Evolutionary conservation across 2,329 filamentous ascomycete species (phyloP).

Genomic region (Cladosporium oxysporum): DNA sequence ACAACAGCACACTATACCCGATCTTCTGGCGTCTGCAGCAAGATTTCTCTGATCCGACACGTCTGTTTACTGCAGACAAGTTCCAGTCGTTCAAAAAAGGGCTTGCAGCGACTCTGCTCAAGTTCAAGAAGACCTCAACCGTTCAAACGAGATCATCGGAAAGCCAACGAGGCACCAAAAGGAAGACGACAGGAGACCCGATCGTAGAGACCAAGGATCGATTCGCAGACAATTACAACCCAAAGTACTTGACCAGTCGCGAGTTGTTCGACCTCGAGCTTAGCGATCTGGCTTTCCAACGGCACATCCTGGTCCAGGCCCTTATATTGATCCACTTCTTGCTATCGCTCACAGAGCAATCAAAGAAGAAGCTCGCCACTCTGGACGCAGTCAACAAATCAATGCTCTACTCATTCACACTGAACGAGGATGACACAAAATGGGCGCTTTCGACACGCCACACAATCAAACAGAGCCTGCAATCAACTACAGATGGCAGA

Average conservation of each 20-base stretch:
- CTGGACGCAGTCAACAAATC: conserved; percentile 72
- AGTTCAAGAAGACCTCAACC: conserved; percentile 71
- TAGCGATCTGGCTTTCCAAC: conserved; percentile 88
- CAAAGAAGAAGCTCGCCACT: conserved; percentile 75
- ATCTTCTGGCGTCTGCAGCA: conserved; percentile 93
- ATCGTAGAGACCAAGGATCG: conserved; percentile 41
- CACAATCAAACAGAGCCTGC: conserved; percentile 79
- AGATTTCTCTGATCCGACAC: conserved; percentile 86
- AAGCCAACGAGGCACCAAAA: conserved; percentile 65
- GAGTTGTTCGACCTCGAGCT: conserved; percentile 97
- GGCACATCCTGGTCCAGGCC: conserved; percentile 92
- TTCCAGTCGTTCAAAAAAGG: conserved; percentile 67
- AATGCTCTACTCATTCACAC: conserved; percentile 75
- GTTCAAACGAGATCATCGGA: conserved; percentile 71
- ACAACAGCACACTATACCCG: conserved; percentile 77
- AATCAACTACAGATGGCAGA: conserved; percentile 67
- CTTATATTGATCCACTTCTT: conserved; percentile 95
- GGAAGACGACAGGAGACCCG: conserved; percentile 54
- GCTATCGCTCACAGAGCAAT: conserved; percentile 79
- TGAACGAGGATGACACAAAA: conserved; percentile 81
- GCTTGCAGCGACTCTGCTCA: conserved; percentile 64
- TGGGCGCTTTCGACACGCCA: conserved; percentile 81
- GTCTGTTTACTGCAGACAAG: conserved; percentile 69
- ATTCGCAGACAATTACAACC: conserved; percentile 77
- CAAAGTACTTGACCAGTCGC: conserved; percentile 96